Conservation (phyloP, 495 filamentous ascomycete genomes). For the Penicillium flavigenum region DNA sequence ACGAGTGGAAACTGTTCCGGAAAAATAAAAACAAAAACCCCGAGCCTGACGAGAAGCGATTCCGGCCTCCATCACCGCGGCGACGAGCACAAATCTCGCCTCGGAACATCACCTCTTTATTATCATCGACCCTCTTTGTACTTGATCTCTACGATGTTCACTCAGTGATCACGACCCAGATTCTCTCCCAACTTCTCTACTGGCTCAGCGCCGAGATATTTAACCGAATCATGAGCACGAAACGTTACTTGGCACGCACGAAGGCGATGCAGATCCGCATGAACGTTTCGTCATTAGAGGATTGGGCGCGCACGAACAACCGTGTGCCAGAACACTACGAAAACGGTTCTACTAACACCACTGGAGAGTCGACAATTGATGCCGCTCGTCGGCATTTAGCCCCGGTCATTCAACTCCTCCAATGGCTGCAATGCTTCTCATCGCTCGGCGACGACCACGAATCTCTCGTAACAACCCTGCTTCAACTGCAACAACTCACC, state of each 20-base stretch:
- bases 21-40: constrained; percentile 81
- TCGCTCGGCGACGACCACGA: constrained; percentile 91
- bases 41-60: constrained; percentile 86
- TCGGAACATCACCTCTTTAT: constrained; percentile 92
- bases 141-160: constrained; percentile 98
- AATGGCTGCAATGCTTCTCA: constrained; percentile 98
- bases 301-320: constrained; percentile 93
- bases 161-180: constrained; percentile 91
- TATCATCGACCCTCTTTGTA: constrained; percentile 96
- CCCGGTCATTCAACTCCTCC: constrained; percentile 89
- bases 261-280: constrained; percentile 99
- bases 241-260: constrained; percentile 90
- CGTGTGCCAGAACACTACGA: constrained; percentile 95
- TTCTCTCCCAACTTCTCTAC: constrained; percentile 89
- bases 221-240: constrained; percentile 95
- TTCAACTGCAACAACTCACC: constrained; percentile 80
- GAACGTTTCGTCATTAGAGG: constrained; percentile 93
- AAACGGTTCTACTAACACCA: constrained; percentile 80
- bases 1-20: constrained; percentile 97
- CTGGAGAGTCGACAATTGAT: constrained; percentile 82
- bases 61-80: constrained; percentile 92
- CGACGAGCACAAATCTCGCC: constrained; percentile 87
- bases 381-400: constrained; percentile 79
- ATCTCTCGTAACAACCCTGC: constrained; percentile 79
- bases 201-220: constrained; percentile 97